Conservation (phyloP, 805 yeast genomes). For the Candida koratica region DNA sequence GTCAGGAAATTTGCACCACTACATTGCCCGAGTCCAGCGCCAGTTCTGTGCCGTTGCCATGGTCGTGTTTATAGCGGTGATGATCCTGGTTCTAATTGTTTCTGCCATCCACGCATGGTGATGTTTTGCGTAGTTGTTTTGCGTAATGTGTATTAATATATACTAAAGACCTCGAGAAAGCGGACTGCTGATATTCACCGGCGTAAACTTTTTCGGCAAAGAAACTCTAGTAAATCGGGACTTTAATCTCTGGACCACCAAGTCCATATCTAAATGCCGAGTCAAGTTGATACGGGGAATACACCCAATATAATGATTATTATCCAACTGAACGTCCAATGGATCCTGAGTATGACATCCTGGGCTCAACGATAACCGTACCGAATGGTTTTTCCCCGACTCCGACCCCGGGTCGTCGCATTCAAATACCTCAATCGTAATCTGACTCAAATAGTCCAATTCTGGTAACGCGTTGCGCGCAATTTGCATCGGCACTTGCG, state of each 20-base stretch:
- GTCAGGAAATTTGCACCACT: no score
- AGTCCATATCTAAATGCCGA: constrained; percentile 87
- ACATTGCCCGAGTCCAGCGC: neutral
- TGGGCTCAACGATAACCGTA: constrained; percentile 88
- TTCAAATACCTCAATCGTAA: constrained; percentile 89
- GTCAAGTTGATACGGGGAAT: constrained; percentile 88
- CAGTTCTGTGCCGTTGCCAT: no score
- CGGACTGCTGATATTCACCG: constrained; percentile 81
- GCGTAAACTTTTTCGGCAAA: constrained; percentile 86
- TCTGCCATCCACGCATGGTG: no score
- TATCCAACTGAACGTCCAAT: constrained; percentile 91
- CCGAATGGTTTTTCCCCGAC: constrained; percentile 79
- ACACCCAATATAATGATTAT: constrained; percentile 93
- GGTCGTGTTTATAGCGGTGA: no score
- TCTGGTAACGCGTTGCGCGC: constrained; percentile 95
- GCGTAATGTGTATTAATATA: no score
- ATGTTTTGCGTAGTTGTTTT: no score
- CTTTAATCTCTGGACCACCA: constrained; percentile 75
- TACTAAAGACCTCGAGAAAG: constrained; percentile 26
- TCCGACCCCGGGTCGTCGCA: constrained; percentile 56
- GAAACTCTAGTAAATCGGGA: constrained; percentile 82
- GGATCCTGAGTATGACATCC: constrained; percentile 99
- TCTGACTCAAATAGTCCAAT: constrained; percentile 90
- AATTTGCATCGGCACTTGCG: constrained; percentile 91
- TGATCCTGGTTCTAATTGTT: no score